These are phyloP conservation scores for Saccharomyces hybrid DNA, from an alignment of 1,139 yeast species.

Conservation along the genomic window DNA sequence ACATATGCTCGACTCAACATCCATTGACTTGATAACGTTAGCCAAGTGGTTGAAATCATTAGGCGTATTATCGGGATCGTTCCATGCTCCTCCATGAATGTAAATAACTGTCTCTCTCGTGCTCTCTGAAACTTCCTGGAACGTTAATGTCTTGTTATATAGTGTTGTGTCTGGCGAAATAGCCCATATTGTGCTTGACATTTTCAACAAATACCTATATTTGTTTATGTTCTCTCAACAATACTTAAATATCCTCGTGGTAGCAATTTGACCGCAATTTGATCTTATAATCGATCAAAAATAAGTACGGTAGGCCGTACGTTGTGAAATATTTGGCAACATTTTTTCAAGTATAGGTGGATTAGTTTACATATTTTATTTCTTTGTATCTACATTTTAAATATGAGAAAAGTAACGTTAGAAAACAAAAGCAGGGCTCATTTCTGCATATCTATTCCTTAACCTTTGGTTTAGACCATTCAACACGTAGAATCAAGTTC, in stretches of 20 bases:
- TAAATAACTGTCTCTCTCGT: slow-evolving; percentile 34
- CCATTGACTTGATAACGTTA: slow-evolving; percentile 4
- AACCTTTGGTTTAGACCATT: slow-evolving; percentile 43
- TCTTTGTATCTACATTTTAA: background rate
- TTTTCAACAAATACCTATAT: background rate
- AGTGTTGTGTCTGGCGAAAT: slow-evolving; percentile 4
- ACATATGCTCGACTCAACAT: slow-evolving; percentile 5
- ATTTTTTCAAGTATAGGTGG: background rate
- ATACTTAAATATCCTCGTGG: too few species aligned
- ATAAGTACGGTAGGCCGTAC: background rate
- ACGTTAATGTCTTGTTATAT: slow-evolving; percentile 11
- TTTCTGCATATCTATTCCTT: slow-evolving; percentile 5
- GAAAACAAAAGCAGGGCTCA: slow-evolving; percentile 2
- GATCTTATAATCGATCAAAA: background rate
- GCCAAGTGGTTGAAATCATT: slow-evolving; percentile 45
- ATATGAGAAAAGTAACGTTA: slow-evolving; percentile 5
- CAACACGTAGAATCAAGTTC: slow-evolving; percentile 78
- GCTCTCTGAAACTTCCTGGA: slow-evolving; percentile 5
- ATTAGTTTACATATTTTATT: background rate
- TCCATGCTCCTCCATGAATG: slow-evolving; percentile 90
- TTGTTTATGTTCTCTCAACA: too few species aligned
- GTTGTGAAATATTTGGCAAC: background rate
- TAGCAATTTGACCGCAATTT: too few species aligned
- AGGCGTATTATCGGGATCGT: slow-evolving; percentile 55
- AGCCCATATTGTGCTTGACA: background rate